A percentile compares a stretch with the other conserved stretches of the same genome.
These are phyloP conservation scores for Tulasnella sp. DNA, from an alignment of 768 basidiomycete genomes.

Conservation along the genomic window DNA sequence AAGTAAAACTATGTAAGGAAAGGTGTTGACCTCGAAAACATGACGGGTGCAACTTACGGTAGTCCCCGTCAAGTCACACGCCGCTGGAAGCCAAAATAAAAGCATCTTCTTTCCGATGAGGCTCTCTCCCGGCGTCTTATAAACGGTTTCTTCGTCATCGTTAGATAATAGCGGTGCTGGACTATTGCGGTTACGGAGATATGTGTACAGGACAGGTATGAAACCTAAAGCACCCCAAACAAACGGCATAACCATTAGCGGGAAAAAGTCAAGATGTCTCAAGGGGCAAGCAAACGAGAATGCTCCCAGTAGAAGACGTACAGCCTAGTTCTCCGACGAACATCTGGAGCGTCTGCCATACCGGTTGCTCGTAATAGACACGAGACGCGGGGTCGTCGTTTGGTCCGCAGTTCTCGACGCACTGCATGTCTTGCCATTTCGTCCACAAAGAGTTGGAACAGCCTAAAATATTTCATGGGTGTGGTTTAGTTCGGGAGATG, in stretches of 20 bases:
- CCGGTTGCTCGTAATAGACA: slow-evolving; percentile 86
- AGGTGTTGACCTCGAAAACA: neutral
- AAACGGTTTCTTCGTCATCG: neutral
- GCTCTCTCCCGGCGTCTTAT: neutral
- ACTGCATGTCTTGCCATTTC: slow-evolving; percentile 98
- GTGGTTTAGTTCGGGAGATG: slow-evolving; percentile 21
- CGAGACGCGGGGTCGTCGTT: slow-evolving; percentile 38
- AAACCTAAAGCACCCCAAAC: slow-evolving; percentile 44
- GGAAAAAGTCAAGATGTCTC: neutral
- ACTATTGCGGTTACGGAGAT: slow-evolving; percentile 39
- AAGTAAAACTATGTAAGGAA: slow-evolving; percentile 8
- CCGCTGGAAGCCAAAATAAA: slow-evolving; percentile 78
- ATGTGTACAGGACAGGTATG: slow-evolving; percentile 68
- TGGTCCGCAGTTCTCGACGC: slow-evolving; percentile 85
- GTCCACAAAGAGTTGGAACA: slow-evolving; percentile 64
- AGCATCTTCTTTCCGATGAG: slow-evolving; percentile 59
- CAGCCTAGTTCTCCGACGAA: slow-evolving; percentile 85
- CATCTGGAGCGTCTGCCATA: slow-evolving; percentile 84
- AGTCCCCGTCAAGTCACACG: slow-evolving; percentile 83
- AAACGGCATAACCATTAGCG: slow-evolving; percentile 10
- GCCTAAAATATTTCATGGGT: slow-evolving; percentile 1
- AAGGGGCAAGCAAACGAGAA: too few species aligned
- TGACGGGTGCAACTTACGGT: slow-evolving; percentile 44
- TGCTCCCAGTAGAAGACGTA: too few species aligned
- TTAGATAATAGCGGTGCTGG: slow-evolving; percentile 41